Base-by-base conservation (phyloP, 768 basidiomycete genomes). In the Nidularia pulvinata region DNA sequence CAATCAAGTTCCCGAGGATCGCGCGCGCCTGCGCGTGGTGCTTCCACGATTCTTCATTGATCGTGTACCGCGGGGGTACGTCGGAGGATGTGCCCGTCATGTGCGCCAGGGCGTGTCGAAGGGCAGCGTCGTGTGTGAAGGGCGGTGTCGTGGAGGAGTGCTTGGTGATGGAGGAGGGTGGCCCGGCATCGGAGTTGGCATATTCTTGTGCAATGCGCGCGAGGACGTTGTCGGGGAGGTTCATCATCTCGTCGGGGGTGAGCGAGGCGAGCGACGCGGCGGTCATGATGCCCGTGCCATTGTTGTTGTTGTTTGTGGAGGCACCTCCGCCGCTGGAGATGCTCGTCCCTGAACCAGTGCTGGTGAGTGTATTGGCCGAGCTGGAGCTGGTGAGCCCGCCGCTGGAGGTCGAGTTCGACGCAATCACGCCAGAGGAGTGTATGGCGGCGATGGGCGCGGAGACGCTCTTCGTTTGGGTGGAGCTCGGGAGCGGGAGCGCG, bases 11-110 rank as follows among this genome's bases (percentile, higher is more conserved):
- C 9, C 89, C 88, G 53, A 93, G 70, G 53, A 93, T 90, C 1
- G 90, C 89, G 5, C 89, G 83, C 44, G 90, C 90, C 67, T 92
- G 91, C 1, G 86, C 85, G 50, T 91, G 88, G 59, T 91, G 90
- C 66, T 91, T 89, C 88, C 87, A 89, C 6, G 89, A 88, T 64
- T 90, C 89, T 65, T 90, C 88, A 25, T 81, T 78, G 37, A 86
- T 73, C 50, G 79, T 71, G 67, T 85, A 88, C 49, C 80, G 75
- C 45, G 81, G 78, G 7, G 37, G 37, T 39, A 39, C 37, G n/a
- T n/a, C 37, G 37, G 9, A 7, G 7, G 7, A 7, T n/a, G 37
- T 39, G 22, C 45, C 45, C 9, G 7, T 46, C 45, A 46, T 7
- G 19, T 7, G 9, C 22, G 45, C 9, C 45, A 9, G 9, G 22